Evolutionary conservation across 108 stramenopile species (phyloP).

Genomic region (Nannochloropsis gaditana): DNA sequence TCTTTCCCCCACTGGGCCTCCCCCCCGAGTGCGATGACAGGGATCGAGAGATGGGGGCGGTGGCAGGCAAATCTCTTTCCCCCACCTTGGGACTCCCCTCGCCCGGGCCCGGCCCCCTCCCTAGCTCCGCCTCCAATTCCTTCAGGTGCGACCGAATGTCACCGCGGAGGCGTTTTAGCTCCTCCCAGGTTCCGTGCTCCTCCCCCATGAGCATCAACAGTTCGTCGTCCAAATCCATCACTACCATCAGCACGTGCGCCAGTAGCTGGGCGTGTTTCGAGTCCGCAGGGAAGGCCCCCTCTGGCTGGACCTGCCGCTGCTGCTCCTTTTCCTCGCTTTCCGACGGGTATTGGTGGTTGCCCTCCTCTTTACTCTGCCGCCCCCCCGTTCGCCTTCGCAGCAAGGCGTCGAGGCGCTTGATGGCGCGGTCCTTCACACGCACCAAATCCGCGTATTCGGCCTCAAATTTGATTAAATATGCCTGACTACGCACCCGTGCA

Average conservation of each 20-base stretch:
- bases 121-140: neutral
- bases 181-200: slow-evolving; percentile 14
- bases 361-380: neutral
- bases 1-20: neutral
- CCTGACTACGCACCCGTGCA: neutral
- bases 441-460: neutral
- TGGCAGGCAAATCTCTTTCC: neutral
- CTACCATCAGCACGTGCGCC: neutral
- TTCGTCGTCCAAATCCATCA: neutral
- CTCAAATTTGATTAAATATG: neutral
- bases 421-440: neutral
- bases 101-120: neutral
- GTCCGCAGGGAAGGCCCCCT: neutral
- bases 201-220: slow-evolving; percentile 2
- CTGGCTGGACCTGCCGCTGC: neutral
- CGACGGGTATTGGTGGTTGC: neutral
- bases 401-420: neutral
- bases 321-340: neutral
- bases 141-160: neutral
- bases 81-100: neutral
- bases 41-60: neutral
- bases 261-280: neutral
- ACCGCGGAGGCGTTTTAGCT: neutral
- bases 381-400: neutral
- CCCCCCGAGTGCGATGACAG: neutral